Conservation (phyloP, 1,139 yeast genomes). For the Lodderomyces oxycetoniae region DNA sequence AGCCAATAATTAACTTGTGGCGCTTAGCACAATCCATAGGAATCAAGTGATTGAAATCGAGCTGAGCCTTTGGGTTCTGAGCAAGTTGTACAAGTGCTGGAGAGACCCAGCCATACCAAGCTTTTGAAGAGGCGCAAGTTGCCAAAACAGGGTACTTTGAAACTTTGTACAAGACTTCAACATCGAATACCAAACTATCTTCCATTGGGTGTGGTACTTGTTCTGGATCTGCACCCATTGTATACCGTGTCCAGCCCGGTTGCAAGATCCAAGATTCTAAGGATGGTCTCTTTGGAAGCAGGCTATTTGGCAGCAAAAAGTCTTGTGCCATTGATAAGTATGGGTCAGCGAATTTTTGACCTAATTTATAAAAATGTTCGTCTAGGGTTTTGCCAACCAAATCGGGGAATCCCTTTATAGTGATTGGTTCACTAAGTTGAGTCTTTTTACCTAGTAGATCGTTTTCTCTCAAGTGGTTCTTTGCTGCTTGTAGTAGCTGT, state of each 20-base stretch:
- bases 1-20: slow-evolving; percentile 73
- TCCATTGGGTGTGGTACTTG: slow-evolving; percentile 64
- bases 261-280: slow-evolving; percentile 43
- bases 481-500: slow-evolving; percentile 52
- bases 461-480: slow-evolving; percentile 56
- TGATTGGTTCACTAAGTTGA: slow-evolving; percentile 55
- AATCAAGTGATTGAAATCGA: slow-evolving; percentile 62
- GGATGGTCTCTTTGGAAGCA: slow-evolving; percentile 45
- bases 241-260: slow-evolving; percentile 86
- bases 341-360: slow-evolving; percentile 55
- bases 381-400: slow-evolving; percentile 68
- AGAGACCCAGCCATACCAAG: slow-evolving; percentile 96
- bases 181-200: slow-evolving; percentile 76
- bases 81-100: slow-evolving; percentile 58
- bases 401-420: slow-evolving; percentile 56
- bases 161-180: slow-evolving; percentile 75
- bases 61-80: slow-evolving; percentile 24
- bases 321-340: slow-evolving; percentile 47
- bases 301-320: slow-evolving; percentile 47
- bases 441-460: slow-evolving; percentile 79
- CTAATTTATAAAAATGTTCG: slow-evolving; percentile 80
- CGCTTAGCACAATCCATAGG: slow-evolving; percentile 56
- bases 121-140: slow-evolving; percentile 67
- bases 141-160: slow-evolving; percentile 78
- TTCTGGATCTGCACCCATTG: slow-evolving; percentile 46